A percentile compares a stretch with the other conserved stretches of the same genome.
These are phyloP conservation scores for Camillea tinctor DNA, from an alignment of 2,329 filamentous ascomycete species.

Conservation along the genomic window DNA sequence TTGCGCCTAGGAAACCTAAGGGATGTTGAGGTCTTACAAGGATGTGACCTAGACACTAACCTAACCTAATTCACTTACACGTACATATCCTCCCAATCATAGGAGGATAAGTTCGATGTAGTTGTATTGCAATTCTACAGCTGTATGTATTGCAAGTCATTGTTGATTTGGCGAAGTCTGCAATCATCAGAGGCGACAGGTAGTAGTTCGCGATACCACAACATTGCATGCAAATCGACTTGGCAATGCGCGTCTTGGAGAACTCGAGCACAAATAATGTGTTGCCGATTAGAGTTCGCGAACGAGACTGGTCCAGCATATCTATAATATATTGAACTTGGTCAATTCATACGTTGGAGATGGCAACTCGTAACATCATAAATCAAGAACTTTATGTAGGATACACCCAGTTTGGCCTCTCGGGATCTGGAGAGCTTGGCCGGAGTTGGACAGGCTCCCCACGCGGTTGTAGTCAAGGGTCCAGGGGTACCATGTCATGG, in stretches of 20 bases:
- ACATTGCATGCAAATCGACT: neutral
- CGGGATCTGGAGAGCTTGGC: neutral
- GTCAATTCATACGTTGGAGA: neutral
- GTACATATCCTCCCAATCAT: too few species aligned
- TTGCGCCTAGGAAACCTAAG: too few species aligned
- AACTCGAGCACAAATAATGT: neutral
- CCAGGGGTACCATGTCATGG: neutral
- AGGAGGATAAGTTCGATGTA: too few species aligned
- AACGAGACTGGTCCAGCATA: neutral
- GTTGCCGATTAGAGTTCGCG: neutral
- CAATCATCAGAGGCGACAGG: too few species aligned
- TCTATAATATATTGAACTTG: neutral
- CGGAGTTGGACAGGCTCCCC: neutral
- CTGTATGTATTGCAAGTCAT: too few species aligned
- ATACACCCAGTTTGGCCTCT: neutral
- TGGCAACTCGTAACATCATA: neutral
- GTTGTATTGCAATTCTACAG: too few species aligned
- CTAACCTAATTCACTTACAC: too few species aligned
- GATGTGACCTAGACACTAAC: too few species aligned
- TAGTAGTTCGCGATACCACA: neutral
- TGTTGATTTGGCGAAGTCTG: neutral
- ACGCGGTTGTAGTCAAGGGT: neutral
- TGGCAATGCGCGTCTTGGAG: neutral
- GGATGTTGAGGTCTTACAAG: too few species aligned
- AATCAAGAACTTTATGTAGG: too few species aligned